Evolutionary conservation across 2,329 filamentous ascomycete genomes (phyloP).

Genomic region (Verticillium zaregamsianum): DNA sequence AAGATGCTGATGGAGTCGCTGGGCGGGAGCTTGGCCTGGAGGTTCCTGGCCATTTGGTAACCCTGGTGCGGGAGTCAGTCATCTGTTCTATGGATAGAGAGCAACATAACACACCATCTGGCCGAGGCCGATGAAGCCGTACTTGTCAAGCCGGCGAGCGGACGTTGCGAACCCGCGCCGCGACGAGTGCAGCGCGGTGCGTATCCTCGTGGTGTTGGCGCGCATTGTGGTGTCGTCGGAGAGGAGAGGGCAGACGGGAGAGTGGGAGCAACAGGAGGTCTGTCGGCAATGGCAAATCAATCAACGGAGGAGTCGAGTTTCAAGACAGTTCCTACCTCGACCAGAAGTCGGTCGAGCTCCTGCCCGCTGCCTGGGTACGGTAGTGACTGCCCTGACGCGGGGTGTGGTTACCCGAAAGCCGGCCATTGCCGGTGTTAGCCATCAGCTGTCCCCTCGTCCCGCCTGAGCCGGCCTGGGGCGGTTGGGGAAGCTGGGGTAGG

Average conservation of each 20-base stretch:
- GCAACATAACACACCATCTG: constrained; percentile 47
- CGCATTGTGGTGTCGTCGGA: background rate
- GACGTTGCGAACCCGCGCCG: constrained; percentile 48
- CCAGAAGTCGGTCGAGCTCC: background rate
- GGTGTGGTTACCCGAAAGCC: constrained; percentile 22
- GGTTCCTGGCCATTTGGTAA: constrained; percentile 60
- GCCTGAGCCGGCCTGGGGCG: background rate
- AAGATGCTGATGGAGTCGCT: constrained; percentile 49
- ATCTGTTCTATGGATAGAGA: no score
- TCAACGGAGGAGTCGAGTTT: background rate
- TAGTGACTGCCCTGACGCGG: background rate
- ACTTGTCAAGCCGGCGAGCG: constrained; percentile 42
- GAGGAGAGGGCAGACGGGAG: background rate
- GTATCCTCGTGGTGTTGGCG: constrained; percentile 5
- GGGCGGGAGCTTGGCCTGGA: constrained; percentile 50
- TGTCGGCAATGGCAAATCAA: background rate
- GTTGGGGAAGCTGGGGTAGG: background rate
- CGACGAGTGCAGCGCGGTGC: constrained; percentile 26
- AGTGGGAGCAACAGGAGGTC: background rate
- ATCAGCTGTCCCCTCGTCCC: background rate
- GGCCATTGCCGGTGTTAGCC: constrained; percentile 29
- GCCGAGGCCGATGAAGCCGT: constrained; percentile 57
- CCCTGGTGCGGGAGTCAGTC: constrained; percentile 32
- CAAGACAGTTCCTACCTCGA: constrained; percentile 4
- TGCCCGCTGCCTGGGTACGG: background rate